Evolutionary conservation across 2,329 filamentous ascomycete genomes (phyloP).

Genomic region (Nemania sp.): DNA sequence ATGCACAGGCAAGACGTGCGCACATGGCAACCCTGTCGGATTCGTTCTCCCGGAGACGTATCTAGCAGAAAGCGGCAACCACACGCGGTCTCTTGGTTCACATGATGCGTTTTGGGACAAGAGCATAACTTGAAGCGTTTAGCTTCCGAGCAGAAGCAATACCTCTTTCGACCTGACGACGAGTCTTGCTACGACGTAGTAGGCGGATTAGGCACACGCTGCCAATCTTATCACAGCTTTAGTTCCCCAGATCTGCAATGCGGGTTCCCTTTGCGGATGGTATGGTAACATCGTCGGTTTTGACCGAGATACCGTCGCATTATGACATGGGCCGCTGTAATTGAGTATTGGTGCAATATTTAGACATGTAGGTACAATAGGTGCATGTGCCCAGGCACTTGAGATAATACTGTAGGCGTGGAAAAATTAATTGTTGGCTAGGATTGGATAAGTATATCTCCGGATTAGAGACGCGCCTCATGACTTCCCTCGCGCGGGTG

Average conservation of each 20-base stretch:
- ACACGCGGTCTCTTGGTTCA: neutral
- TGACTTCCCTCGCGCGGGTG: neutral
- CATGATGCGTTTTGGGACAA: conserved; percentile 3
- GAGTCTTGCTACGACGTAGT: conserved; percentile 1
- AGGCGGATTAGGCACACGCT: neutral
- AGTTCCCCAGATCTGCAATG: conserved; percentile 30
- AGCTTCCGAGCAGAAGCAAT: neutral
- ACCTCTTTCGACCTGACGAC: neutral
- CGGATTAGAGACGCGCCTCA: conserved; percentile 1
- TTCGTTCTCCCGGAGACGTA: neutral
- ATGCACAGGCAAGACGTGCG: conserved; percentile 6
- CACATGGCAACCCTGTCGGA: conserved; percentile 6
- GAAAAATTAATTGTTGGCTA: neutral
- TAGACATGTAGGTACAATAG: neutral
- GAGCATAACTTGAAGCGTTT: neutral
- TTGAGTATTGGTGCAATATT: neutral
- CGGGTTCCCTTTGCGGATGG: conserved; percentile 18
- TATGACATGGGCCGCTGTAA: neutral
- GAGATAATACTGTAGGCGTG: neutral
- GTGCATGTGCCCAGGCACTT: neutral
- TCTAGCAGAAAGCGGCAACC: neutral
- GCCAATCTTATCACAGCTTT: conserved; percentile 3
- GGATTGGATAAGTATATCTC: neutral
- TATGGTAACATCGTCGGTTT: conserved; percentile 26
- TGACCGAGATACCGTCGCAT: conserved; percentile 14